Evolutionary conservation across 768 basidiomycete genomes (phyloP), one percentile per base, ranked within the genome.

Genomic region (Tulasnella sp.): DNA sequence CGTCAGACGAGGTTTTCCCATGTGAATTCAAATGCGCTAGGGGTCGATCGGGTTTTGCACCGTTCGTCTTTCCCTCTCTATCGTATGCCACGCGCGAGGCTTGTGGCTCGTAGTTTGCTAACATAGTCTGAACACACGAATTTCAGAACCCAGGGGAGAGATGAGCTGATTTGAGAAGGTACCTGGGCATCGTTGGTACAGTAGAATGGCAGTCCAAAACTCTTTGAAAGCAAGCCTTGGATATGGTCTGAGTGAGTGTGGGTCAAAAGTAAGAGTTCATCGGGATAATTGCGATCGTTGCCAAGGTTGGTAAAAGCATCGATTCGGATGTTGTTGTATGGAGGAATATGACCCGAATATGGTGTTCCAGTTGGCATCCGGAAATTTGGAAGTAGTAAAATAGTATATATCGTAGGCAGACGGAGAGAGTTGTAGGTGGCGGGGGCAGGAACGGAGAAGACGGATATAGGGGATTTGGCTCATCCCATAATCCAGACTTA

Each of bases 161-260:
- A 38, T 38, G 5, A 38, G 15, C 15, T 38, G 34, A 38, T 38
- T 38, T n/a, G n/a, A 38, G 15, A 15, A 15, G 5, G 34, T 38
- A 50, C 58, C 71, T 92, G 94, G 17, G 93, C 84, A 69, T 92
- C 87, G 4, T 74, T 70, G 0, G 92, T 90, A 71, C 91, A 94
- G 58, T 88, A 71, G 8, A 96, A 80, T 1, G 73, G 75, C 44
- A 81, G 80, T 2, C 79, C 81, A 67, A 94, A 93, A 0, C 82
- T 84, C 60, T 82, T 80, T 23, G 86, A 79, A 19, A 82, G 77
- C 26, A 96, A 77, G 3, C 94, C 92, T 44, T 71, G 72, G 54
- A 91, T 77, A 67, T 96, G 93, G 71, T 95, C 93, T 0, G 91
- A 78, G 71, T 95, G 94, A 0, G 91, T 88, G 68, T 96, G 92